Evolutionary conservation across 2,329 filamentous ascomycete genomes (phyloP), one percentile per base, ranked within the genome.

Genomic region (Magnaporthiopsis incrustans): DNA sequence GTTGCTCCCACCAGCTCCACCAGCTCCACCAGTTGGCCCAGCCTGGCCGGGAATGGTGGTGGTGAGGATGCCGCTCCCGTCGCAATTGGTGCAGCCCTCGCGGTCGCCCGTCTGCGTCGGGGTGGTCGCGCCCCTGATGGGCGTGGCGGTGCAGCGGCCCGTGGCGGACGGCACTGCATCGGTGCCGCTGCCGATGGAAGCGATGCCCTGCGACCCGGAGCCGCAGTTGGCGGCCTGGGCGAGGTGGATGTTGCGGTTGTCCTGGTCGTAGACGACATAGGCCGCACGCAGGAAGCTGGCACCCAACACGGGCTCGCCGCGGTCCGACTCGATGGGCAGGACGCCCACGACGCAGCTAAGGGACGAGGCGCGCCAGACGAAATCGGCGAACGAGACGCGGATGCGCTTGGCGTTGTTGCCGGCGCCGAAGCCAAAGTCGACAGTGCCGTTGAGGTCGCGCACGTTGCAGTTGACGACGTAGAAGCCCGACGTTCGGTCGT

Each of bases 401-500:
- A 80, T 75, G 38, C 66, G 69, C 61, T 71, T 63, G 33, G 72
- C 73, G 53, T 73, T 74, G 67, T 79, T 79, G 44, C 70, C 70
- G 57, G 77, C 79, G 66, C 73, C 75, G 67, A 80, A 79, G 50
- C 71, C 71, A 57, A 77, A 80, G 66, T 76, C 73, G 63, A 80
- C 61, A 4, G 70, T 73, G 64, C 74, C 75, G 66, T 71, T 67
- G 11, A 72, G 70, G 62, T 70, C 66, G 56, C 72, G 69, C 67
- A 70, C 67, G 64, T 68, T 65, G 66, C 77, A 78, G 50, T 77
- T 75, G 27, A 84, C 75, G 57, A 82, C 72, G 61, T 80, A 74
- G 57, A 75, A 76, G 26, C 77, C 78, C 61, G 50, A 25, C 22
- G 75, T 69, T 35, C 74, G 66, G 2, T 71, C 59, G 61, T 78